Percentiles rank a stretch among this genome's conserved stretches.
Evolutionary conservation across 306 rosid species (phyloP).

Genomic region (Rosa rugosa): DNA sequence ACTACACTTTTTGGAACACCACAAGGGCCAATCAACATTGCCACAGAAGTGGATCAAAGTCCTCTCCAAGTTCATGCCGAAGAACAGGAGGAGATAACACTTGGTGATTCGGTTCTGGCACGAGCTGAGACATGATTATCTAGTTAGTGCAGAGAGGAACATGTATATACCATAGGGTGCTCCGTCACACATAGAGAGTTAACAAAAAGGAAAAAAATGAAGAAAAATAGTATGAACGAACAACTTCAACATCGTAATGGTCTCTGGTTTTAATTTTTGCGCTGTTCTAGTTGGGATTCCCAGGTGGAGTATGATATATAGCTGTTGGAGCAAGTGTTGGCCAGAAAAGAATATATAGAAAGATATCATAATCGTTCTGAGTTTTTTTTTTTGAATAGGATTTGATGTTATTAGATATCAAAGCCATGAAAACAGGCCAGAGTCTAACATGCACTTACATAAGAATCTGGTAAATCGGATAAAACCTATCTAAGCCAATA

Average conservation of each 20-base stretch:
- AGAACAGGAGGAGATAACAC: conserved; percentile 31
- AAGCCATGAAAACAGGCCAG: too few relatives aligned
- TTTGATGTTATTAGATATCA: too few relatives aligned
- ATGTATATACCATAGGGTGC: conserved; percentile 55
- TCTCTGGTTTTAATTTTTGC: not conserved
- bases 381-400: too few relatives aligned
- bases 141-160: conserved; percentile 29
- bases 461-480: too few relatives aligned
- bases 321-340: conserved; percentile 2
- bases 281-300: not conserved
- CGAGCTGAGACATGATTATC: conserved; percentile 13
- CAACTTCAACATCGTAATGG: not conserved
- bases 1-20: conserved; percentile 95
- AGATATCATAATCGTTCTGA: conserved; percentile 7
- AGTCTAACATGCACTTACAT: too few relatives aligned
- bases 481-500: too few relatives aligned
- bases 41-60: conserved; percentile 33
- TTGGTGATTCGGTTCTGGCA: conserved; percentile 27
- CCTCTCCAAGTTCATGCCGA: conserved; percentile 32
- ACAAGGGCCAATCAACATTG: conserved; percentile 66
- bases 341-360: conserved; percentile 9
- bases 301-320: not conserved
- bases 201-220: not conserved
- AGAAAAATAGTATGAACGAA: not conserved
- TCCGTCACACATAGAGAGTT: conserved; percentile 34